Evolutionary conservation across 345 rosid species (phyloP).

Genomic region (Mangifera indica): DNA sequence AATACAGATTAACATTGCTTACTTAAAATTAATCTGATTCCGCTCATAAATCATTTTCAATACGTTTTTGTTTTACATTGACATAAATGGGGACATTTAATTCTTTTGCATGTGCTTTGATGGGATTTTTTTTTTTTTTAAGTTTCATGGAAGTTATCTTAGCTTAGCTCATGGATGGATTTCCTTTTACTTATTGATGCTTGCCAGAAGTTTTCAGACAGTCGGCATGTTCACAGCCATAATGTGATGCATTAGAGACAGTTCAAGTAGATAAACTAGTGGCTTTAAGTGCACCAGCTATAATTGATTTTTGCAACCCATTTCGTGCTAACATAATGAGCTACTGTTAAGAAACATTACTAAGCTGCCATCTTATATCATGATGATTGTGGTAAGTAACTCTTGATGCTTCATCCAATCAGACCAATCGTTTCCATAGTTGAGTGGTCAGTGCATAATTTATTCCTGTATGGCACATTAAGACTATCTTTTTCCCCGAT

Average conservation of each 20-base stretch:
- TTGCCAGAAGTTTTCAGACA: not conserved
- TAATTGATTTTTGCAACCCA: not conserved
- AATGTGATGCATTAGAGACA: not conserved
- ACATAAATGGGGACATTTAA: not conserved
- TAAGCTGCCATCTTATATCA: not conserved
- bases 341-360: not conserved
- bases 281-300: not conserved
- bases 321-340: not conserved
- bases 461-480: not conserved
- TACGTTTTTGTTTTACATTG: not conserved
- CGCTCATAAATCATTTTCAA: not conserved
- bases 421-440: not conserved
- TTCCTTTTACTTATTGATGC: not conserved
- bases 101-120: not conserved
- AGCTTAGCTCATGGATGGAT: not conserved
- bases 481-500: not conserved
- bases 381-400: not conserved
- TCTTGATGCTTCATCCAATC: not conserved
- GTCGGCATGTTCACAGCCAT: conserved; percentile 1
- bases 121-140: not conserved
- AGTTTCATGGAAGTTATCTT: conserved; percentile 1
- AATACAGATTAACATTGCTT: not conserved
- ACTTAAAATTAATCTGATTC: not conserved
- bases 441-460: not conserved
- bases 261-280: not conserved